Conservation (phyloP, 148 eudicot species). For the Oxyria digyna region DNA sequence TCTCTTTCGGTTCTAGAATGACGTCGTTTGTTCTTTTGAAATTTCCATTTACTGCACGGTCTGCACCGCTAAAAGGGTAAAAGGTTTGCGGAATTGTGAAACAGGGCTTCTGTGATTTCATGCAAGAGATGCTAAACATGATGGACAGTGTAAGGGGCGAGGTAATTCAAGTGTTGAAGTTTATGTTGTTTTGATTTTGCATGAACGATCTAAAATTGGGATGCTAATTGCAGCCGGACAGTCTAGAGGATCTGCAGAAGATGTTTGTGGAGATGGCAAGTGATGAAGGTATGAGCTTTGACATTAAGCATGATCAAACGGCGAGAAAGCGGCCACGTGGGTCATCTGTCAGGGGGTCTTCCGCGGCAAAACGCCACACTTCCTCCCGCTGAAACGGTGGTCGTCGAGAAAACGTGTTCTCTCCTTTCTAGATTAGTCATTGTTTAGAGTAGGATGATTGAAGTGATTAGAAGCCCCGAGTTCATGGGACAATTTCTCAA, state of each 20-base stretch:
- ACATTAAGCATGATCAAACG: constrained; percentile 27
- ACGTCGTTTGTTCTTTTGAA: not conserved
- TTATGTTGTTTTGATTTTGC: too few relatives aligned
- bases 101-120: constrained; percentile 84
- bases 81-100: constrained; percentile 3
- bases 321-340: constrained; percentile 36
- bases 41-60: not conserved
- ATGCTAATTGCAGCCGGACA: constrained; percentile 35
- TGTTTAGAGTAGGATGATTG: not conserved
- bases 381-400: constrained; percentile 10
- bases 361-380: constrained; percentile 23
- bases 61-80: too few relatives aligned
- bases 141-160: constrained; percentile 45
- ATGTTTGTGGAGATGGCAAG: constrained; percentile 80
- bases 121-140: constrained; percentile 76
- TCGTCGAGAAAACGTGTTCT: not conserved
- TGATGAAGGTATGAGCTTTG: constrained; percentile 33
- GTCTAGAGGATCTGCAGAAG: constrained; percentile 77
- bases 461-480: too few relatives aligned
- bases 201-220: not conserved
- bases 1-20: not conserved
- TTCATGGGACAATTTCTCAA: too few relatives aligned
- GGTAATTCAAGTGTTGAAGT: constrained; percentile 21
- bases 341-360: constrained; percentile 6
- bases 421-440: not conserved